Evolutionary conservation across 495 filamentous ascomycete species (phyloP), one percentile per base, ranked within the genome.

Genomic region (Xylaria nigripes): DNA sequence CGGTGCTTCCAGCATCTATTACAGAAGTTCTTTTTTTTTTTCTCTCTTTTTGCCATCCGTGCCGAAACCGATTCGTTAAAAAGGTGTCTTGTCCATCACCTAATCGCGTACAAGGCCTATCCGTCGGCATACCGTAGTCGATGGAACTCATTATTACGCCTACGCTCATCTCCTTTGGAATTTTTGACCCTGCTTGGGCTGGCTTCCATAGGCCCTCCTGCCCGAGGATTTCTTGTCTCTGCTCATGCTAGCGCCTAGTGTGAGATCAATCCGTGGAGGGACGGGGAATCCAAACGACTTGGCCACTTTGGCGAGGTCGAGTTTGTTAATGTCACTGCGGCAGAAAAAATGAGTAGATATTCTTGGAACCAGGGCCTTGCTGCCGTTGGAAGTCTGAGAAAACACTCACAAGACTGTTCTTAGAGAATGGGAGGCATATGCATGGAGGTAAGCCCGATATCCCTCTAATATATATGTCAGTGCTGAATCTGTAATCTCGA

Each of bases 281-380:
- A 85, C 81, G 4, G 78, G 65, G 68, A 98, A 98, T 0, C 93
- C 93, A 64, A 96, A 98, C 45, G 86, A 81, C 79, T 92, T 95
- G 45, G 93, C 90, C 15, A 98, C 86, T 74, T 95, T 96, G 56
- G 86, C 79, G 30, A 97, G 77, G 69, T 98, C 93, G 8, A 98
- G 78, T 68, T 94, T 93, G 65, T 96, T 75, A 24, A 98, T 83
- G 66, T 98, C 90, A 50, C 53, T 55, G 12, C 10, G 19, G 15
- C 16, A 43, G 40, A 27, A n/a, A 18, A 24, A 16, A 42, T 49
- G 18, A 50, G 34, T 19, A 45, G 13, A 13, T 30, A 18, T 25
- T 50, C 23, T 7, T 3, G 36, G n/a, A 18, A n/a, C 12, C 4
- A 19, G 2, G 18, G 12, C 13, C 5, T 13, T 34, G 36, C 2